A percentile compares a stretch with the other conserved stretches of the same genome.
Evolutionary conservation across 495 filamentous ascomycete genomes (phyloP).

Genomic region (Symbiotaphrina buchneri): DNA sequence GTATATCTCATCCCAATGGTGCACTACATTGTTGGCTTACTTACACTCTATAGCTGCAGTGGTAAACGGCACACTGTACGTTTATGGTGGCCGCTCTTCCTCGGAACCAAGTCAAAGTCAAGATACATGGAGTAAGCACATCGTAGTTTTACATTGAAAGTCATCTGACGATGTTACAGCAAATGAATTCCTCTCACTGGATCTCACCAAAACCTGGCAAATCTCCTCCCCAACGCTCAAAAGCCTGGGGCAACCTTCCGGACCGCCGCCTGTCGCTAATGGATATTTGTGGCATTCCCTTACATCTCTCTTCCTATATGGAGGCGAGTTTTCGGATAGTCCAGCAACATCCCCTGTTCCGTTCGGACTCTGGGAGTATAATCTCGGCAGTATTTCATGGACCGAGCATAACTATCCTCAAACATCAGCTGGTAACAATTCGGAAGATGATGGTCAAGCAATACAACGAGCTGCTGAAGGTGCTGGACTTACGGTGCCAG

Average conservation of each 20-base stretch:
- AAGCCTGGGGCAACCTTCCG: slow-evolving; percentile 38
- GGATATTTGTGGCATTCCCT: slow-evolving; percentile 52
- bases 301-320: slow-evolving; percentile 44
- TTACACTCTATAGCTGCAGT: slow-evolving; percentile 11
- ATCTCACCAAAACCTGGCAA: slow-evolving; percentile 43
- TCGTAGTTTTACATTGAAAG: background rate
- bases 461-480: slow-evolving; percentile 48
- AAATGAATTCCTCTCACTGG: slow-evolving; percentile 44
- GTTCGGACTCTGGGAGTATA: slow-evolving; percentile 42
- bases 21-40: slow-evolving; percentile 7
- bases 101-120: slow-evolving; percentile 23
- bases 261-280: slow-evolving; percentile 43
- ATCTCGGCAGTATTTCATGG: slow-evolving; percentile 33
- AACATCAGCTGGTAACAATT: slow-evolving; percentile 33
- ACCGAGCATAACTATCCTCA: slow-evolving; percentile 28
- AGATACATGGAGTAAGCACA: slow-evolving; percentile 39
- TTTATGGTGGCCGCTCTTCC: slow-evolving; percentile 47
- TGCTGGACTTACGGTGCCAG: slow-evolving; percentile 41
- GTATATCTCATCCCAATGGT: no score
- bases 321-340: slow-evolving; percentile 42
- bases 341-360: slow-evolving; percentile 25
- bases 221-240: slow-evolving; percentile 33
- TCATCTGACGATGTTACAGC: slow-evolving; percentile 20
- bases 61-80: slow-evolving; percentile 50
- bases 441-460: slow-evolving; percentile 22